These are phyloP conservation scores for Alloascoidea hylecoeti DNA, from an alignment of 805 yeast species.

Conservation along the genomic window DNA sequence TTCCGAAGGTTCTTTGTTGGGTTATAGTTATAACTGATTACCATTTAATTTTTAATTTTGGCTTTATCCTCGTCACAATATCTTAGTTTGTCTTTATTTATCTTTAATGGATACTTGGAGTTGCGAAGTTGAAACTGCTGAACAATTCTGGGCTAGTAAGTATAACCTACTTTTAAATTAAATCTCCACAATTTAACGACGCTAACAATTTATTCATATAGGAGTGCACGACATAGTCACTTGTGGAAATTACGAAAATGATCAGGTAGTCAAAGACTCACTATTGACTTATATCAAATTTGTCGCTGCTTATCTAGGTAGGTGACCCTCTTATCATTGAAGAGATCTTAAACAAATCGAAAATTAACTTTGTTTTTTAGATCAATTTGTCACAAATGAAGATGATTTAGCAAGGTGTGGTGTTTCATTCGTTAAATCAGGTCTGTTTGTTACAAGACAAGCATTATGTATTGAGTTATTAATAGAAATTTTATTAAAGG, in stretches of 20 bases:
- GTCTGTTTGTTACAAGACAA: background rate
- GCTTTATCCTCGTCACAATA: too few species aligned
- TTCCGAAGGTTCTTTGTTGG: too few species aligned
- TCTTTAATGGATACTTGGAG: too few species aligned
- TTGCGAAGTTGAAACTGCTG: too few species aligned
- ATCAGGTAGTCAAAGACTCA: background rate
- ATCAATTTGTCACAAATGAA: background rate
- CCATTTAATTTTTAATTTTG: too few species aligned
- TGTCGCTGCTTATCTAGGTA: slow-evolving; percentile 1
- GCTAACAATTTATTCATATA: too few species aligned
- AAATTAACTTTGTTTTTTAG: background rate
- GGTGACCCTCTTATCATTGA: background rate
- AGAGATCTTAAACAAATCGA: background rate
- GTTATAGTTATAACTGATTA: too few species aligned
- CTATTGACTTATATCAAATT: background rate
- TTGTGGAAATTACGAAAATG: background rate
- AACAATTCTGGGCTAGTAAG: too few species aligned
- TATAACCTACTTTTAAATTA: too few species aligned
- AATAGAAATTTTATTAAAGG: background rate
- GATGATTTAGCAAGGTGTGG: background rate
- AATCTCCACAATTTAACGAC: too few species aligned
- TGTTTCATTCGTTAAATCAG: background rate
- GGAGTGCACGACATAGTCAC: background rate
- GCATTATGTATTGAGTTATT: background rate
- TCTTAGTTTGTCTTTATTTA: too few species aligned